Evolutionary conservation across 306 rosid species (phyloP), one percentile per base, ranked within the genome.

Genomic region (Citrullus mucosospermus): DNA sequence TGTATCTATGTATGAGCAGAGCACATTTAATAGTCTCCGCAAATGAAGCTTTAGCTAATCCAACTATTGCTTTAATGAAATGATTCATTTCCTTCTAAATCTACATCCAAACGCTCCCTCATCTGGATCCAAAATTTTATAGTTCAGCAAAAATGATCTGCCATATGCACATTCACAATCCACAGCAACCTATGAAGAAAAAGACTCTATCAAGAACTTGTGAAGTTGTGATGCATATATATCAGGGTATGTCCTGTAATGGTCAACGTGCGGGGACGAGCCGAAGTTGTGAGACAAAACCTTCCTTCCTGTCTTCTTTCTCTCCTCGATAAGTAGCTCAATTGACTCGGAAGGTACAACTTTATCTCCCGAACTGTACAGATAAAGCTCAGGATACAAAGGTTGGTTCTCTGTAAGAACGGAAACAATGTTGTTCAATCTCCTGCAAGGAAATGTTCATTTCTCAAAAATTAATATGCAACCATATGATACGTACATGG

Each of bases 191-290:
- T 56, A 56, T 11, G 75, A 48, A 5, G 88, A 84, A 79, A 90
- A 88, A 73, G 92, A 90, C 12, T 82, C 85, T 58, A 55, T 59
- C 82, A 90, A 86, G 80, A 93, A 93, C 28, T 77, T 54, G 79
- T 81, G 82, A 53, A 90, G 86, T 86, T 84, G 80, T 13, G 87
- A 89, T 36, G 89, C 81, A 82, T 95, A 95, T 9, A 85, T 15
- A 54, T 86, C 83, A 0, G 99, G 97, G 73, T 87, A 92, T 53
- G 73, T 85, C 80, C 99, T 85, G 84, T 80, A 91, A 80, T 95
- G 99, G 78, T 95, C 97, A 72, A 95, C 99, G 13, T 95, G 99
- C 6, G 99, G 91, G 8, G 99, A 89, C 41, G 86, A 79, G 38
- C 89, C 81, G 22, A 92, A 95, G 86, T 92, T 88, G 58, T 83